Percentiles rank a stretch among this genome's conserved stretches.
phyloP scores from a whole-genome alignment of 495 filamentous ascomycete genomes.

The Aspergillus leporis region DNA sequence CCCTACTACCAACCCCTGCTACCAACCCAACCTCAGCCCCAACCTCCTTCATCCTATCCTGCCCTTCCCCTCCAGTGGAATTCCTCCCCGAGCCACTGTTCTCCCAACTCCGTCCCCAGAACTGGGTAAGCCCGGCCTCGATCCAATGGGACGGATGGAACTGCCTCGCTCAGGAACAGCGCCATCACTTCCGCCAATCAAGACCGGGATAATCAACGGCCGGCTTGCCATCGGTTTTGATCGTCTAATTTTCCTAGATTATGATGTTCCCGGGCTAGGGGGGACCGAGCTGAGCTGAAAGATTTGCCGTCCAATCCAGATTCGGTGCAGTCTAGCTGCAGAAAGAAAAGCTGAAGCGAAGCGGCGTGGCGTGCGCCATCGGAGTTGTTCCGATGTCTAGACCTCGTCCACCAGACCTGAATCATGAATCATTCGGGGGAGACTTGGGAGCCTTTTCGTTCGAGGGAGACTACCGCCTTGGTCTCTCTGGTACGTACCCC shows the following conservation, averaged over 20 bases:
- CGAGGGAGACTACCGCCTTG: no score
- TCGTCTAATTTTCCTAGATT: background rate
- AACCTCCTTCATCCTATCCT: slow-evolving; percentile 8
- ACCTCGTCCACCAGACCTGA: background rate
- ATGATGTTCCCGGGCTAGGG: no score
- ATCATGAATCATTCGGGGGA: background rate
- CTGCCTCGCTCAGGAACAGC: slow-evolving; percentile 9
- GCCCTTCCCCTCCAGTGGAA: slow-evolving; percentile 8
- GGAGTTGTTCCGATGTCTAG: background rate
- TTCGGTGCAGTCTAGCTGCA: background rate
- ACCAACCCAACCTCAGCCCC: slow-evolving; percentile 14
- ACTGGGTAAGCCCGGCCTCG: slow-evolving; percentile 37
- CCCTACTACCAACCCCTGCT: slow-evolving; percentile 13
- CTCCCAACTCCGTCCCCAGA: slow-evolving; percentile 36
- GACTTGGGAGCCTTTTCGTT: no score
- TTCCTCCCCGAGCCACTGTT: slow-evolving; percentile 21
- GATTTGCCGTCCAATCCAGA: no score
- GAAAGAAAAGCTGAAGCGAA: background rate
- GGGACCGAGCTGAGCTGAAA: no score
- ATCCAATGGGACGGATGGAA: slow-evolving; percentile 36
- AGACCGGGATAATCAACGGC: background rate
- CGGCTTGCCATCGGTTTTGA: background rate
- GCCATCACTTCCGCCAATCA: background rate
- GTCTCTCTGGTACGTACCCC: no score
- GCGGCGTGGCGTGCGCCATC: background rate